Percentiles rank a stretch among this genome's conserved stretches.
phyloP scores from a whole-genome alignment of 1,139 yeast species.

The Debaryomycetaceae sp. region DNA sequence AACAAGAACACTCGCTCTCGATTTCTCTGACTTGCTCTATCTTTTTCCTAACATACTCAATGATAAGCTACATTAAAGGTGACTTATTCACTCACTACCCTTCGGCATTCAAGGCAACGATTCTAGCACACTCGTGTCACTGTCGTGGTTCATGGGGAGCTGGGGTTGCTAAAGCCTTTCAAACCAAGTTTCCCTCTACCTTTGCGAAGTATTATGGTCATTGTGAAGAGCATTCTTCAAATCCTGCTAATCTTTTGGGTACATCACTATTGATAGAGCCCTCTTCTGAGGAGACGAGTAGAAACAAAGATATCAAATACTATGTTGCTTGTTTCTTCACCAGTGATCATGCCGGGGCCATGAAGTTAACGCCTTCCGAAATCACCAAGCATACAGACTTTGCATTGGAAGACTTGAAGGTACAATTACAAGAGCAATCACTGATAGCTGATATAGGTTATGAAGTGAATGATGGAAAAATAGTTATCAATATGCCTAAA shows the following conservation, averaged over 20 bases:
- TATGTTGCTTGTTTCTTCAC: slow-evolving; percentile 68
- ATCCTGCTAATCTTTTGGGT: slow-evolving; percentile 45
- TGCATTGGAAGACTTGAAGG: slow-evolving; percentile 45
- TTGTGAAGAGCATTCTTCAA: slow-evolving; percentile 33
- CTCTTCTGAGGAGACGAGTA: slow-evolving; percentile 23
- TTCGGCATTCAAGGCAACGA: slow-evolving; percentile 19
- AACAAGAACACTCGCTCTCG: background rate
- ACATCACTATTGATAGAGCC: slow-evolving; percentile 48
- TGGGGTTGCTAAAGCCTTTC: slow-evolving; percentile 64
- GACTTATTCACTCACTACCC: slow-evolving; percentile 49
- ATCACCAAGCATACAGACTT: slow-evolving; percentile 47
- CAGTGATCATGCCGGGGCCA: slow-evolving; percentile 42
- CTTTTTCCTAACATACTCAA: background rate
- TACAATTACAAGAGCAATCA: slow-evolving; percentile 23
- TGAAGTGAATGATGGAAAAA: slow-evolving; percentile 8
- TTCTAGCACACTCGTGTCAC: slow-evolving; percentile 76
- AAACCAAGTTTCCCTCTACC: slow-evolving; percentile 48
- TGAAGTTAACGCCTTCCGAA: slow-evolving; percentile 22
- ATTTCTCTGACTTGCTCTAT: no score
- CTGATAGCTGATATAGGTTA: slow-evolving; percentile 8
- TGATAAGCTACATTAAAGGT: slow-evolving; percentile 53
- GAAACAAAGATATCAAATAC: slow-evolving; percentile 17
- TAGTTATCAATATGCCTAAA: slow-evolving; percentile 60
- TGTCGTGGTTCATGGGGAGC: slow-evolving; percentile 83
- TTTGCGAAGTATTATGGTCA: slow-evolving; percentile 44